phyloP scores from a whole-genome alignment of 805 yeast genomes.

The Schwanniomyces sp. region DNA sequence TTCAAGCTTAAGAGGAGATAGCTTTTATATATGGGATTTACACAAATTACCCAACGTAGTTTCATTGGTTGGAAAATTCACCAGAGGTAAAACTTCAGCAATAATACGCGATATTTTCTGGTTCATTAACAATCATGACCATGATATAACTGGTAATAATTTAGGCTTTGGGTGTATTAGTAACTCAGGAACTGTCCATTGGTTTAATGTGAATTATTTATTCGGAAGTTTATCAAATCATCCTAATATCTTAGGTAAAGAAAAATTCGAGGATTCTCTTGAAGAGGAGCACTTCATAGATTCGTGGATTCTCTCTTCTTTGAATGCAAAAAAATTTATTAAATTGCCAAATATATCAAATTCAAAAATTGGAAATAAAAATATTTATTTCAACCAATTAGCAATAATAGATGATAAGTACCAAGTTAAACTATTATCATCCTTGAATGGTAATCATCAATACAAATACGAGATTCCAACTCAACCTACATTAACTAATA shows the following conservation, averaged over 20 bases:
- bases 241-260: slow-evolving; percentile 23
- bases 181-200: slow-evolving; percentile 60
- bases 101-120: slow-evolving; percentile 51
- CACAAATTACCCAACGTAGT: slow-evolving; percentile 51
- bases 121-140: slow-evolving; percentile 42
- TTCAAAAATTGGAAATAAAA: slow-evolving; percentile 7
- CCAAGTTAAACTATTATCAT: slow-evolving; percentile 32
- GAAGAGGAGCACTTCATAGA: slow-evolving; percentile 24
- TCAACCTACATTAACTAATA: slow-evolving; percentile 19
- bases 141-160: slow-evolving; percentile 23
- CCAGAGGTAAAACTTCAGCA: slow-evolving; percentile 64
- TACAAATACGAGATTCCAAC: slow-evolving; percentile 44
- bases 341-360: slow-evolving; percentile 20
- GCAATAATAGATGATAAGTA: slow-evolving; percentile 32
- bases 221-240: slow-evolving; percentile 27
- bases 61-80: slow-evolving; percentile 55
- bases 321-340: slow-evolving; percentile 25
- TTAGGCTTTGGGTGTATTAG: slow-evolving; percentile 54
- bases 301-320: slow-evolving; percentile 49
- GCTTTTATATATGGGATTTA: slow-evolving; percentile 63
- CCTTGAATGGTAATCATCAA: slow-evolving; percentile 37
- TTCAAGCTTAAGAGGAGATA: slow-evolving; percentile 59
- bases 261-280: slow-evolving; percentile 5
- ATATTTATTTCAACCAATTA: slow-evolving; percentile 23
- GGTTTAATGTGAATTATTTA: slow-evolving; percentile 50